Evolutionary conservation across 768 basidiomycete genomes (phyloP), one percentile per base, ranked within the genome.

Genomic region (Russula sp.): DNA sequence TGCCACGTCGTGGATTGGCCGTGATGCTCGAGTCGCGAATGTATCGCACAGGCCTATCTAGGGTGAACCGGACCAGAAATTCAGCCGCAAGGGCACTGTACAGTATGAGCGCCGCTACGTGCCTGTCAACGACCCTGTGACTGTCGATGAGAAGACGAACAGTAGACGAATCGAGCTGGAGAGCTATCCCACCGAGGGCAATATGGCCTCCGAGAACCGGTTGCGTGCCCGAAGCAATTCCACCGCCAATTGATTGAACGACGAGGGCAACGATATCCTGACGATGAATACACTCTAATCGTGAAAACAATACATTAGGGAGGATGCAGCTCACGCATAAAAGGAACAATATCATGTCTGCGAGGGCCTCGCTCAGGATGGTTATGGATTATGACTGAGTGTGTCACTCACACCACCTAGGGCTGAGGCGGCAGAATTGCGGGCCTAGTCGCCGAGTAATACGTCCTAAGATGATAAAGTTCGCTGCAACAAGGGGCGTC

Each of bases 241-340:
- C 73, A 10, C 73, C 73, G 0, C 73, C 73, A 22, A 73, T 53
- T 6, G 72, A 69, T 56, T 73, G 73, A 2, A 73, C 62, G 27
- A 73, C 60, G 11, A 73, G 68, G 3, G 73, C 64, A n/a, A 68
- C 55, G 13, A 63, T 31, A 35, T 60, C 63, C 57, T 59, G 18
- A 8, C 10, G 51, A 9, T 11, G 44, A 27, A 2, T 6, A 54
- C 4, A 14, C 20, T 0, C 4, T 51, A 7, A 39, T 20, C 13
- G 52, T 18, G 16, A 31, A 47, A 13, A 27, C 4, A 6, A n/a
- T 5, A 22, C 14, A 35, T 7, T 4, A 8, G 6, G 13, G 18
- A 57, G 14, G 39, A 27, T 6, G 1, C 11, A 27, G 20, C 56
- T 42, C 40, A 63, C 22, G 22, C 22, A 22, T 22, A 2, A 22